Conservation (phyloP, 176 grass and related monocot species). For the Themeda triandra region DNA sequence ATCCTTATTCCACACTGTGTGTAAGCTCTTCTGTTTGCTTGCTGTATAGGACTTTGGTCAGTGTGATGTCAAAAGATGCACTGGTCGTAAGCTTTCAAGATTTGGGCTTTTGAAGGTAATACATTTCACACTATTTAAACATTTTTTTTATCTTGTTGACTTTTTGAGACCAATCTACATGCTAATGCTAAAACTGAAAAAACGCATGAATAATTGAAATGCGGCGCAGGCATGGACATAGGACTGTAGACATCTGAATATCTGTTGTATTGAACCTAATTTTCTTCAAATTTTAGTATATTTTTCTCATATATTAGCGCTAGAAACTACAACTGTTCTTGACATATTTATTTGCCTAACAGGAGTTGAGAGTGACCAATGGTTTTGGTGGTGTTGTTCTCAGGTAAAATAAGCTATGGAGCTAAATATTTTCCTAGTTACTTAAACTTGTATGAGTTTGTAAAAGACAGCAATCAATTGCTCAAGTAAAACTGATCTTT, state of each 20-base stretch:
- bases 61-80: constrained; percentile 90
- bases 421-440: background rate
- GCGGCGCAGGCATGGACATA: background rate
- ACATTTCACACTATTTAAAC: background rate
- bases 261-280: background rate
- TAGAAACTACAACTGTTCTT: background rate
- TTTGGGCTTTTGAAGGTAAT: constrained; percentile 88
- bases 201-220: background rate
- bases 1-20: background rate
- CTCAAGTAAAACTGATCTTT: background rate
- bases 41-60: constrained; percentile 80
- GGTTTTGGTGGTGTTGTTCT: constrained; percentile 90
- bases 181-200: background rate
- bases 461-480: background rate
- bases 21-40: constrained; percentile 25
- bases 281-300: background rate
- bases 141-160: background rate
- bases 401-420: constrained; percentile 42
- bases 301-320: background rate
- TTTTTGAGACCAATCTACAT: background rate
- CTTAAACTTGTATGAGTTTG: background rate
- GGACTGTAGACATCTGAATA: background rate
- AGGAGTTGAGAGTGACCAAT: constrained; percentile 89
- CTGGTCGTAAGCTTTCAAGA: constrained; percentile 93
- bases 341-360: constrained; percentile 30